A percentile compares a stretch with the other conserved stretches of the same genome.
phyloP scores from a whole-genome alignment of 495 filamentous ascomycete genomes.

The Durotheca rogersii region DNA sequence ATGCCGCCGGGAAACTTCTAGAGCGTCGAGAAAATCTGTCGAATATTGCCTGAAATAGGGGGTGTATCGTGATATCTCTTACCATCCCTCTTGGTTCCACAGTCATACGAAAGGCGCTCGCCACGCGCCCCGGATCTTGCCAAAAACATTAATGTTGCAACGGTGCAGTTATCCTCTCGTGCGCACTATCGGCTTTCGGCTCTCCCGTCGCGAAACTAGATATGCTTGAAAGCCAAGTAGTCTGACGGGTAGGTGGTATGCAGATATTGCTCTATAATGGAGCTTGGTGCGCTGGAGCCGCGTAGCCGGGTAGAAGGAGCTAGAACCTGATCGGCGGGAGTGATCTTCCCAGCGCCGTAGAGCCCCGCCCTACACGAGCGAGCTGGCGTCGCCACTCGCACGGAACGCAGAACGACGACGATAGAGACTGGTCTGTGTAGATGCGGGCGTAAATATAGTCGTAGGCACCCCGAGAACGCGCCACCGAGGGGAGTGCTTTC shows the following conservation, averaged over 20 bases:
- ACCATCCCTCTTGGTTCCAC: too few species aligned
- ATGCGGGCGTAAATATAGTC: background rate
- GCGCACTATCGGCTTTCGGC: too few species aligned
- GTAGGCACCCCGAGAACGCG: background rate
- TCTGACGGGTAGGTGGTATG: background rate
- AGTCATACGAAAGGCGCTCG: too few species aligned
- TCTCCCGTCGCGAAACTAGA: too few species aligned
- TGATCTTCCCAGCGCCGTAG: background rate
- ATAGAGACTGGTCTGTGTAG: background rate
- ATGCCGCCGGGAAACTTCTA: too few species aligned
- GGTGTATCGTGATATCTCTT: too few species aligned
- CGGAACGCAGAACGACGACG: background rate
- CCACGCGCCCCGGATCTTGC: too few species aligned
- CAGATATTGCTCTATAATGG: background rate
- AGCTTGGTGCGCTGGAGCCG: background rate
- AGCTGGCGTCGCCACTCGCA: background rate
- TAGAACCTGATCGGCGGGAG: background rate
- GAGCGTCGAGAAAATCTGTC: too few species aligned
- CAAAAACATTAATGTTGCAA: too few species aligned
- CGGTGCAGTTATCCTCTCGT: too few species aligned
- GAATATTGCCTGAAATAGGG: too few species aligned
- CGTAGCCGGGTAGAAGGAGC: background rate
- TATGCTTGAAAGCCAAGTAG: background rate
- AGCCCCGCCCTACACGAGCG: background rate
- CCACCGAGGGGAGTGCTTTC: constrained; percentile 1